phyloP scores from a whole-genome alignment of 2,329 filamentous ascomycete genomes.

The Verticillium nonalfalfae region DNA sequence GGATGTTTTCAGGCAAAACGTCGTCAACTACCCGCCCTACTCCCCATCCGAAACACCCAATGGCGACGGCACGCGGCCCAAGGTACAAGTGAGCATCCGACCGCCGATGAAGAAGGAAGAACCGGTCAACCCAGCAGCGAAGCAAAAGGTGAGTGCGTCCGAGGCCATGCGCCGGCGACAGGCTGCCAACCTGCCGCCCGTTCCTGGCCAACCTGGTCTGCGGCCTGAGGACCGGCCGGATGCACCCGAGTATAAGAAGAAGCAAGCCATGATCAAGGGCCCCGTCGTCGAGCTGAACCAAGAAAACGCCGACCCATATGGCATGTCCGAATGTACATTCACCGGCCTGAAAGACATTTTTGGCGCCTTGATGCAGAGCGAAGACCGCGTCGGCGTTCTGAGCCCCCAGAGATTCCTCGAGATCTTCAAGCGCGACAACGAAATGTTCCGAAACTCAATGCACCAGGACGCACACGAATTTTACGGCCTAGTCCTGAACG shows the following conservation, averaged over 20 bases:
- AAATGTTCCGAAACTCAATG: slow-evolving; percentile 96
- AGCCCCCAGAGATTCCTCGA: slow-evolving; percentile 91
- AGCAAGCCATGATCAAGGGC: slow-evolving; percentile 80
- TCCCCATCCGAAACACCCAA: slow-evolving; percentile 66
- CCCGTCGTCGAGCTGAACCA: slow-evolving; percentile 81
- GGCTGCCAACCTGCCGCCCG: slow-evolving; percentile 45
- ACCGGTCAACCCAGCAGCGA: slow-evolving; percentile 27
- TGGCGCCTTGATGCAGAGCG: slow-evolving; percentile 75
- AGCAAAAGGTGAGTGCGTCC: slow-evolving; percentile 45
- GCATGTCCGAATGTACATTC: slow-evolving; percentile 92
- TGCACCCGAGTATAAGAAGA: slow-evolving; percentile 96
- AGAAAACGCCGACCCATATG: slow-evolving; percentile 73
- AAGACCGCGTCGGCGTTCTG: slow-evolving; percentile 79
- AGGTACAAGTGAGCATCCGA: slow-evolving; percentile 56
- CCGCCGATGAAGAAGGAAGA: slow-evolving; percentile 45
- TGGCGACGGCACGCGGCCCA: slow-evolving; percentile 35
- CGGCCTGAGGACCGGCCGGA: slow-evolving; percentile 90
- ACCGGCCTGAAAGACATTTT: slow-evolving; percentile 96
- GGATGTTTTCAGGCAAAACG: slow-evolving; percentile 84
- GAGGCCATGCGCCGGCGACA: slow-evolving; percentile 53
- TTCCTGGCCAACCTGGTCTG: slow-evolving; percentile 45
- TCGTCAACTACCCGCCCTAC: slow-evolving; percentile 80
- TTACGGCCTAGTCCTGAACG: slow-evolving; percentile 88
- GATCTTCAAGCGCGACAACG: slow-evolving; percentile 88
- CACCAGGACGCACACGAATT: slow-evolving; percentile 99